phyloP scores from a whole-genome alignment of 2,329 filamentous ascomycete species.

The Colletotrichum tabaci region DNA sequence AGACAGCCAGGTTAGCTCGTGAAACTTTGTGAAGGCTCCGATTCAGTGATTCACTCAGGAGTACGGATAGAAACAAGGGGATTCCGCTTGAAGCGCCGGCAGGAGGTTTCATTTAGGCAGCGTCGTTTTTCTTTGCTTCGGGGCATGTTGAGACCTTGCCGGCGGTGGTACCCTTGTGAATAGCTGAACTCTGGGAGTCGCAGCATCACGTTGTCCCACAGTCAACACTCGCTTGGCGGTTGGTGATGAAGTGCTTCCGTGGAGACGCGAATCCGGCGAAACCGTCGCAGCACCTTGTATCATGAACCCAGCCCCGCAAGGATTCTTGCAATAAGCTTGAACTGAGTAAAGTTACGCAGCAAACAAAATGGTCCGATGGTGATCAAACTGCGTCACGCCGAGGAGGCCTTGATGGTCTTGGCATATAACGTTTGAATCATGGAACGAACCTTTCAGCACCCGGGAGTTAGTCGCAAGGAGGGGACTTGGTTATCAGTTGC shows the following conservation, averaged over 20 bases:
- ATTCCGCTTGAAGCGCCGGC: too few species aligned
- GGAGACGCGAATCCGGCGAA: too few species aligned
- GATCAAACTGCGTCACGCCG: slow-evolving; percentile 5
- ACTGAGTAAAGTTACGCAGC: slow-evolving; percentile 1
- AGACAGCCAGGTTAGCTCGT: background rate
- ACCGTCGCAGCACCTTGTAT: background rate
- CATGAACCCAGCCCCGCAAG: background rate
- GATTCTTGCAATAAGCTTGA: slow-evolving; percentile 11
- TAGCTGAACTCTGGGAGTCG: background rate
- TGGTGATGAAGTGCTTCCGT: background rate
- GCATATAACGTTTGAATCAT: background rate
- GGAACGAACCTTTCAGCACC: background rate
- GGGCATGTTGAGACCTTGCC: background rate
- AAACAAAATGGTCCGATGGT: slow-evolving; percentile 4
- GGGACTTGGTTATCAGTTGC: background rate
- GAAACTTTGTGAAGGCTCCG: background rate
- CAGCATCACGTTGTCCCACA: background rate
- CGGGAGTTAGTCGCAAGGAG: background rate
- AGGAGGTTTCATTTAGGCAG: background rate
- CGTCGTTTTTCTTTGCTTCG: background rate
- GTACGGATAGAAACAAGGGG: background rate
- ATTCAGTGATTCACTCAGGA: background rate
- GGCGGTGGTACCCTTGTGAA: background rate
- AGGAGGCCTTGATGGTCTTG: slow-evolving; percentile 4
- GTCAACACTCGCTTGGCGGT: background rate